Percentiles rank a stretch among this genome's conserved stretches.
Conservation (phyloP, 345 rosid genomes). For the Adansonia digitata region DNA sequence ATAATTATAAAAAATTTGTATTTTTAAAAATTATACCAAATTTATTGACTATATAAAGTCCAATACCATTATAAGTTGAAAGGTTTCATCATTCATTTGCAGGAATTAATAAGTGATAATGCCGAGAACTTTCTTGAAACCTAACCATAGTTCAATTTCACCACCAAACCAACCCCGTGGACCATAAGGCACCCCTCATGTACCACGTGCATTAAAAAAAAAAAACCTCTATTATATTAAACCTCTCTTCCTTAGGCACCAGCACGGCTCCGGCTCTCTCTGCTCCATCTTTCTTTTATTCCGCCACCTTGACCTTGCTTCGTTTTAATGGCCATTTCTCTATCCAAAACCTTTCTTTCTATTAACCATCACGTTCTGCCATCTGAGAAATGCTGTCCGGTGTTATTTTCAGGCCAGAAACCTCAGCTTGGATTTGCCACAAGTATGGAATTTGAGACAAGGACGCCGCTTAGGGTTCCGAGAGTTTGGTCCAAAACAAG, state of each 20-base stretch:
- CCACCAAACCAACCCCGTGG: not conserved
- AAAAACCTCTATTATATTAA: not conserved
- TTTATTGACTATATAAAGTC: no score
- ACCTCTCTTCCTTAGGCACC: not conserved
- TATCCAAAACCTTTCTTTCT: conserved; percentile 23
- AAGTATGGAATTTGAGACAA: conserved; percentile 3
- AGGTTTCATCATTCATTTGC: no score
- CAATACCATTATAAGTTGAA: no score
- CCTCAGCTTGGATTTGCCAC: not conserved
- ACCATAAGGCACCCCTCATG: not conserved
- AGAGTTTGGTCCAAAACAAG: conserved; percentile 26
- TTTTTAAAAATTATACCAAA: no score
- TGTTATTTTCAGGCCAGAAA: conserved; percentile 11
- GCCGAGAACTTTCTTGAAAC: not conserved
- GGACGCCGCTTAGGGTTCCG: not conserved
- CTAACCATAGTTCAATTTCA: not conserved
- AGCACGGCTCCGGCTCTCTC: not conserved
- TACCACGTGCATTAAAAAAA: not conserved
- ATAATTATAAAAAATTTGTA: no score
- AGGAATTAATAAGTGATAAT: no score
- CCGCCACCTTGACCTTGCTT: not conserved
- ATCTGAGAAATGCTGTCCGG: not conserved
- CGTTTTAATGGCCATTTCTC: conserved; percentile 36
- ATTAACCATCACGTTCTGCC: not conserved
- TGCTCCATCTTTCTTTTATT: no score